Evolutionary conservation across 2,329 filamentous ascomycete species (phyloP).

Genomic region (Fusarium equiseti): DNA sequence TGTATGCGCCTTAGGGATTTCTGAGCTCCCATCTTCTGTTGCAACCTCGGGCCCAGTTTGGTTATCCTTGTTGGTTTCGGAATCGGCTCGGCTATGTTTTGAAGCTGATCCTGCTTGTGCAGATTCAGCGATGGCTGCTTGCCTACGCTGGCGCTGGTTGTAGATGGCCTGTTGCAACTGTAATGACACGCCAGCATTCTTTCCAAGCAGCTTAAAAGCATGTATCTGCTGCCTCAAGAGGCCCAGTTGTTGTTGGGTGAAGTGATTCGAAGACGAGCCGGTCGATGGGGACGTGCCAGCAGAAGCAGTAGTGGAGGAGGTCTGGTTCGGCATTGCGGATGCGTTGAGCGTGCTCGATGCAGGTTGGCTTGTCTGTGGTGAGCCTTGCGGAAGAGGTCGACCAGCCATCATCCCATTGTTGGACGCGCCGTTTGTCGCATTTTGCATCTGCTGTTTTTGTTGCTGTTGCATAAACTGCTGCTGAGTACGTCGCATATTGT

Average conservation of each 20-base stretch:
- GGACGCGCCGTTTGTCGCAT: constrained; percentile 63
- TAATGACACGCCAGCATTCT: constrained; percentile 84
- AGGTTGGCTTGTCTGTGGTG: constrained; percentile 50
- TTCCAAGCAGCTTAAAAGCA: constrained; percentile 90
- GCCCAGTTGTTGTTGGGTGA: constrained; percentile 82
- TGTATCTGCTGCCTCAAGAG: constrained; percentile 87
- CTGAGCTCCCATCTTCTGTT: constrained; percentile 50
- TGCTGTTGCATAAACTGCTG: constrained; percentile 58
- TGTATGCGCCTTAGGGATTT: constrained; percentile 58
- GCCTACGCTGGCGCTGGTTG: constrained; percentile 75
- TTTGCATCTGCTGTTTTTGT: constrained; percentile 63
- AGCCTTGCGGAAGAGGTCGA: constrained; percentile 57
- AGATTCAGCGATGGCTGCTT: constrained; percentile 64
- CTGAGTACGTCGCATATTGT: constrained; percentile 64
- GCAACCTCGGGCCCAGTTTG: constrained; percentile 54
- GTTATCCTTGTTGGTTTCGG: constrained; percentile 53
- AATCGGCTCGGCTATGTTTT: constrained; percentile 49
- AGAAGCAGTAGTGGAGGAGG: constrained; percentile 49
- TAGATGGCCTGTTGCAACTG: constrained; percentile 87
- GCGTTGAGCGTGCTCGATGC: constrained; percentile 53
- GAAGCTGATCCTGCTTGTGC: constrained; percentile 53
- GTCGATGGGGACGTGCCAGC: constrained; percentile 50
- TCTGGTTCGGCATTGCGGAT: constrained; percentile 54
- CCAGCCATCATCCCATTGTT: constrained; percentile 61
- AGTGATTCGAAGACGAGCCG: constrained; percentile 65